A percentile compares a stretch with the other conserved stretches of the same genome.
Conservation (phyloP, 495 filamentous ascomycete species). For the Cercophora sp. region DNA sequence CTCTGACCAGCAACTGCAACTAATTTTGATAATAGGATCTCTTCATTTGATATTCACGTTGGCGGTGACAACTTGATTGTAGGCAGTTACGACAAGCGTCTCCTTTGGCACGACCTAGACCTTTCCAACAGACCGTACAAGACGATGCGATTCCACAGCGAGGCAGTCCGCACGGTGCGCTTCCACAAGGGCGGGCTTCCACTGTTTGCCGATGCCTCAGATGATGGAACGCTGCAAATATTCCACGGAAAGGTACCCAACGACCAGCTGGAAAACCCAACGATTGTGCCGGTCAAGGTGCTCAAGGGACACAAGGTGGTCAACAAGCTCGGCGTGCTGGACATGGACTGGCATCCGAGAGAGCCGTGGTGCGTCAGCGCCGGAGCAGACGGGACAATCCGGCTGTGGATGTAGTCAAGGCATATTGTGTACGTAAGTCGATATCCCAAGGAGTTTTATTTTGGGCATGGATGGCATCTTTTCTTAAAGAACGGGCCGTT, state of each 20-base stretch:
- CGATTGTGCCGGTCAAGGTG: slow-evolving; percentile 92
- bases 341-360: slow-evolving; percentile 89
- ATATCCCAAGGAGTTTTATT: slow-evolving; percentile 12
- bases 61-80: slow-evolving; percentile 91
- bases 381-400: slow-evolving; percentile 80
- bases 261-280: slow-evolving; percentile 92
- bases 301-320: slow-evolving; percentile 82
- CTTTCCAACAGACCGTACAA: slow-evolving; percentile 88
- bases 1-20: too few species aligned
- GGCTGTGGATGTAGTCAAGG: slow-evolving; percentile 40
- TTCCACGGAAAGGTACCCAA: slow-evolving; percentile 94
- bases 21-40: slow-evolving; percentile 81
- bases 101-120: slow-evolving; percentile 97
- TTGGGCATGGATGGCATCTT: slow-evolving; percentile 5
- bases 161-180: slow-evolving; percentile 81
- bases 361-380: slow-evolving; percentile 93
- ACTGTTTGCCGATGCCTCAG: slow-evolving; percentile 86
- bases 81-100: slow-evolving; percentile 85
- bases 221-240: slow-evolving; percentile 90
- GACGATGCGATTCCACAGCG: slow-evolving; percentile 86
- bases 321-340: slow-evolving; percentile 80
- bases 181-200: slow-evolving; percentile 83
- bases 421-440: slow-evolving; percentile 11
- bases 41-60: slow-evolving; percentile 86
- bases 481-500: background rate